Base-by-base conservation (phyloP, 495 filamentous ascomycete genomes). In the Xanthoparmelia taractica region DNA sequence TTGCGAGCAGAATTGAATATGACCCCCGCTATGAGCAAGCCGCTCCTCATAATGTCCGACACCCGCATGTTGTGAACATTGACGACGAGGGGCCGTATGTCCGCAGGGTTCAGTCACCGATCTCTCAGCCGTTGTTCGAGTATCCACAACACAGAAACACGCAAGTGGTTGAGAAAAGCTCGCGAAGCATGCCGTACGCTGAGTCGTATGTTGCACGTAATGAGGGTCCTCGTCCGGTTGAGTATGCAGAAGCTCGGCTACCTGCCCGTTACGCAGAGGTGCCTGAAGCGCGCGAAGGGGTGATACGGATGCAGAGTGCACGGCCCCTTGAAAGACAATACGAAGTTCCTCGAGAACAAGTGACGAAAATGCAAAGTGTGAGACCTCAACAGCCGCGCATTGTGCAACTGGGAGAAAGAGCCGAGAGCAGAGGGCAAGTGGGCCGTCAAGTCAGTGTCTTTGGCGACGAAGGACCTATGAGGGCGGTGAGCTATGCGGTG, bases 261-360 rank as follows among this genome's bases (percentile, higher is more conserved):
- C 68, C 69, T n/a, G 52, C 54, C 34, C 77, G 77, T 59, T 68
- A 77, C 55, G 77, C 80, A 58, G 78, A 82, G 58, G 66, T 69
- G 18, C 77, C 79, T 37, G 45, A 74, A 8, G 73, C 82, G 17
- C 76, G 79, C 23, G 82, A 85, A 43, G 80, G 82, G 58, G 69
- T 83, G n/a, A 67, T 84, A 31, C 75, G 84, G 61, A 75, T 82
- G 36, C 66, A 79, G 12, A 88, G 84, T 70, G 81, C 85, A 27
- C 80, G 83, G 58, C 85, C 85, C 4, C 76, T 77, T 50, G 67
- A 73, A 37, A 63, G 77, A 36, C 80, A 82, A 41, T 87, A 87
- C 66, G 83, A 87, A 63, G 69, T 78, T 38, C 75, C 74, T 27
- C 75, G 73, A 63, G 78, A 79, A 59, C 71, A 76, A 27, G 65